A percentile compares a stretch with the other conserved stretches of the same genome.
phyloP scores from a whole-genome alignment of 2,329 filamentous ascomycete genomes.

The Penicillium sp. region DNA sequence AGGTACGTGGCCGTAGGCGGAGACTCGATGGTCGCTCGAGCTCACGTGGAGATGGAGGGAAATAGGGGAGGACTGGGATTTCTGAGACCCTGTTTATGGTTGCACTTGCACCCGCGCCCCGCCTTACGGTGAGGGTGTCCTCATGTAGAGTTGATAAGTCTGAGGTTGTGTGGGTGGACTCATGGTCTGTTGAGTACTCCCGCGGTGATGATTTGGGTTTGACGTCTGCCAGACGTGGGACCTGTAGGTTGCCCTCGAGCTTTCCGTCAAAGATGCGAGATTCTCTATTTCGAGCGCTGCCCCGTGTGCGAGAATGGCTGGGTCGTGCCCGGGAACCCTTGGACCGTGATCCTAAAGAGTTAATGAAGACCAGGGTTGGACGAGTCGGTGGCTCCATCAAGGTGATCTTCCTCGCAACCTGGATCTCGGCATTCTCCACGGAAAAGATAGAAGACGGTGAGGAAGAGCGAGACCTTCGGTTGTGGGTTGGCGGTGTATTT shows the following conservation, averaged over 20 bases:
- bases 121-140: not conserved
- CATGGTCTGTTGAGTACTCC: not conserved
- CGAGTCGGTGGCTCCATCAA: constrained; percentile 31
- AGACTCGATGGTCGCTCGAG: constrained; percentile 20
- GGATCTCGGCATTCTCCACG: constrained; percentile 33
- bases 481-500: constrained; percentile 17
- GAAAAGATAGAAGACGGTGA: constrained; percentile 32
- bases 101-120: constrained; percentile 12
- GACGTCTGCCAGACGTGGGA: constrained; percentile 9
- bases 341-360: constrained; percentile 20
- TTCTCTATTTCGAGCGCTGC: constrained; percentile 13
- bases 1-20: constrained; percentile 23
- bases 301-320: constrained; percentile 10
- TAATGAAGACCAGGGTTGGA: constrained; percentile 35
- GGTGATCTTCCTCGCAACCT: constrained; percentile 34
- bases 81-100: constrained; percentile 27
- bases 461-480: constrained; percentile 23
- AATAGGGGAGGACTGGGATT: constrained; percentile 20
- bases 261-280: constrained; percentile 15
- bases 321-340: constrained; percentile 13
- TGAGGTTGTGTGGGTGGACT: not conserved
- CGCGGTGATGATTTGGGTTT: constrained; percentile 4
- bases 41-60: constrained; percentile 15
- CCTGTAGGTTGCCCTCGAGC: constrained; percentile 12
- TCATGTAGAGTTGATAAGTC: constrained; percentile 1